phyloP scores from a whole-genome alignment of 2,329 filamentous ascomycete species.

The Juglanconis juglandina region DNA sequence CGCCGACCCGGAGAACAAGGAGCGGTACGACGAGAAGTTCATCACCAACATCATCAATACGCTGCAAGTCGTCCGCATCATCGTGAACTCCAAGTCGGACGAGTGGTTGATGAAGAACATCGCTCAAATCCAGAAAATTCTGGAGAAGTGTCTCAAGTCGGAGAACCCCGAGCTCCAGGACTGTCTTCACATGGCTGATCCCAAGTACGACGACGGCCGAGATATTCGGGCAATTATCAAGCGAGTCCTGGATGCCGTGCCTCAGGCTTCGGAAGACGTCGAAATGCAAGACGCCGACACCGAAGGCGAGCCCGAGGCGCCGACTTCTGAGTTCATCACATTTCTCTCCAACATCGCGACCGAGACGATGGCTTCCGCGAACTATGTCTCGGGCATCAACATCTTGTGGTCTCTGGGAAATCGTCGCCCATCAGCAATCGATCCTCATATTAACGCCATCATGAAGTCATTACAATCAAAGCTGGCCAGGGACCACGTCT shows the following conservation, averaged over 20 bases:
- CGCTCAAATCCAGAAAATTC: slow-evolving; percentile 73
- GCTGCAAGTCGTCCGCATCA: slow-evolving; percentile 83
- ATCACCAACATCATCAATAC: slow-evolving; percentile 89
- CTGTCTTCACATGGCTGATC: slow-evolving; percentile 74
- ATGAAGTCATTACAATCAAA: slow-evolving; percentile 94
- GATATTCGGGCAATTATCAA: slow-evolving; percentile 73
- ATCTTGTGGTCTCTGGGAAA: slow-evolving; percentile 88
- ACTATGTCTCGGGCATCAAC: slow-evolving; percentile 86
- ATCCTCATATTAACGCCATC: slow-evolving; percentile 79
- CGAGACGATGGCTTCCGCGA: slow-evolving; percentile 76
- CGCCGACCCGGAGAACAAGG: slow-evolving; percentile 60
- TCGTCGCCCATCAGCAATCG: slow-evolving; percentile 80
- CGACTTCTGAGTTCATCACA: slow-evolving; percentile 81
- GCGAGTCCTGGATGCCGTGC: slow-evolving; percentile 83
- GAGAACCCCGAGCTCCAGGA: slow-evolving; percentile 93
- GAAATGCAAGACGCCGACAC: slow-evolving; percentile 74
- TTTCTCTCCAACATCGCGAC: slow-evolving; percentile 83
- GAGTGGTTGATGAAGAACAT: slow-evolving; percentile 87
- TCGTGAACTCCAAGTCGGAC: slow-evolving; percentile 81
- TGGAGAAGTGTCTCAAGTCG: slow-evolving; percentile 84
- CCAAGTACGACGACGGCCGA: slow-evolving; percentile 65
- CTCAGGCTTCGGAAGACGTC: slow-evolving; percentile 57
- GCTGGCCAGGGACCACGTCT: slow-evolving; percentile 90
- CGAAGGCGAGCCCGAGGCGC: slow-evolving; percentile 76
- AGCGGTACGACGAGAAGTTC: slow-evolving; percentile 79